phyloP scores from a whole-genome alignment of 2,329 filamentous ascomycete species.

The Decorospora gaudefroyi region DNA sequence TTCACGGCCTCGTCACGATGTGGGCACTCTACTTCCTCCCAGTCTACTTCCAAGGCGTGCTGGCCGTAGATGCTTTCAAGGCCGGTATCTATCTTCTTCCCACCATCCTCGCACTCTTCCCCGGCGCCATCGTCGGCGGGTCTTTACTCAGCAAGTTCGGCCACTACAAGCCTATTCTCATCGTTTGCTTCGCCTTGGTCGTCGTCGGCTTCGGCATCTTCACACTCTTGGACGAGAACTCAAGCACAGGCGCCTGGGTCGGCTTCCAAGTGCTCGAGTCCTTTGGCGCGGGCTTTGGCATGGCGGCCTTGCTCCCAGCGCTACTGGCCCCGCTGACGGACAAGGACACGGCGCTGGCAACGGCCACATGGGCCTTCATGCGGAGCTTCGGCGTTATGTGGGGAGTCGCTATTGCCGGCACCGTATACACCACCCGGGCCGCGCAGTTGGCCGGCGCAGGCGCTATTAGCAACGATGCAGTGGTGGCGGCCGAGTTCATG shows the following conservation, averaged over 20 bases:
- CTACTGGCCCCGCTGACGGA: conserved; percentile 15
- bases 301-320: conserved; percentile 16
- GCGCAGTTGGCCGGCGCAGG: no score
- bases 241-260: conserved; percentile 18
- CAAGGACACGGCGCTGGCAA: conserved; percentile 15
- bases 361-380: conserved; percentile 21
- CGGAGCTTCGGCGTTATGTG: conserved; percentile 26
- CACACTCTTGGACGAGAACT: conserved; percentile 7
- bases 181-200: conserved; percentile 5
- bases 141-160: conserved; percentile 27
- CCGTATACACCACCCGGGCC: conserved; percentile 18
- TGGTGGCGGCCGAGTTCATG: no score
- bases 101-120: conserved; percentile 10
- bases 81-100: conserved; percentile 20
- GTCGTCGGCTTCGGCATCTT: conserved; percentile 17
- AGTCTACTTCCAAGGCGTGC: conserved; percentile 25
- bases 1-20: conserved; percentile 2
- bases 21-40: conserved; percentile 16
- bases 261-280: conserved; percentile 16
- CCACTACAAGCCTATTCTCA: conserved; percentile 20
- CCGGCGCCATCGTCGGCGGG: conserved; percentile 3
- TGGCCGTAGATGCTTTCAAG: conserved; percentile 1
- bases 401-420: conserved; percentile 22
- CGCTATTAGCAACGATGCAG: no score
- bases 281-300: conserved; percentile 10